Conservation (phyloP, 257 asterid genomes). For the Primulina eburnea region DNA sequence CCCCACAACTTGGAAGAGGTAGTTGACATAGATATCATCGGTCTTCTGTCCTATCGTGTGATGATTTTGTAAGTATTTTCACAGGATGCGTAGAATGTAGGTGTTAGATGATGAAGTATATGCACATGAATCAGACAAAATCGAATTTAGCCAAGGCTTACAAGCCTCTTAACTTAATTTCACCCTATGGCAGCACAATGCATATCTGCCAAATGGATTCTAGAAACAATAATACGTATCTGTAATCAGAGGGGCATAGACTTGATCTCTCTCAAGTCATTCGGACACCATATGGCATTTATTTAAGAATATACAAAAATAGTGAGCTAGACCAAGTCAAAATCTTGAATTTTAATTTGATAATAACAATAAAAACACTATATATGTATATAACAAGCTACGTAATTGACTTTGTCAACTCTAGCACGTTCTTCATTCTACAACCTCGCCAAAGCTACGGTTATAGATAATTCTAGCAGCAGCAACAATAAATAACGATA, state of each 20-base stretch:
- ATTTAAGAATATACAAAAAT: no score
- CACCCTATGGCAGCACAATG: background rate
- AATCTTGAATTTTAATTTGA: background rate
- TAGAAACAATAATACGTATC: background rate
- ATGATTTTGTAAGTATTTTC: background rate
- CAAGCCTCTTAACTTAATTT: background rate
- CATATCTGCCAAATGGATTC: background rate
- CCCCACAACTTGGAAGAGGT: background rate
- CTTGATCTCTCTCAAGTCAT: background rate
- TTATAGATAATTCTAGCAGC: background rate
- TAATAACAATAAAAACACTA: background rate
- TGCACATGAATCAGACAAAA: background rate
- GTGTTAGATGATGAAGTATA: background rate
- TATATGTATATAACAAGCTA: background rate
- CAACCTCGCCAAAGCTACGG: constrained; percentile 33
- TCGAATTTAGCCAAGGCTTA: background rate
- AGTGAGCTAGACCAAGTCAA: background rate
- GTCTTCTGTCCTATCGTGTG: background rate
- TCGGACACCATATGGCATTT: background rate
- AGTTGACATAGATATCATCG: background rate
- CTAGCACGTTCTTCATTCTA: constrained; percentile 20
- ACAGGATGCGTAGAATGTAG: background rate
- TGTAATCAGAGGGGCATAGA: background rate
- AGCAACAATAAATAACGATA: background rate
- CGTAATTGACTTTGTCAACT: constrained; percentile 42